Base-by-base conservation (phyloP, 192 early-diverging fungal genomes). In the Linderina pennispora region DNA sequence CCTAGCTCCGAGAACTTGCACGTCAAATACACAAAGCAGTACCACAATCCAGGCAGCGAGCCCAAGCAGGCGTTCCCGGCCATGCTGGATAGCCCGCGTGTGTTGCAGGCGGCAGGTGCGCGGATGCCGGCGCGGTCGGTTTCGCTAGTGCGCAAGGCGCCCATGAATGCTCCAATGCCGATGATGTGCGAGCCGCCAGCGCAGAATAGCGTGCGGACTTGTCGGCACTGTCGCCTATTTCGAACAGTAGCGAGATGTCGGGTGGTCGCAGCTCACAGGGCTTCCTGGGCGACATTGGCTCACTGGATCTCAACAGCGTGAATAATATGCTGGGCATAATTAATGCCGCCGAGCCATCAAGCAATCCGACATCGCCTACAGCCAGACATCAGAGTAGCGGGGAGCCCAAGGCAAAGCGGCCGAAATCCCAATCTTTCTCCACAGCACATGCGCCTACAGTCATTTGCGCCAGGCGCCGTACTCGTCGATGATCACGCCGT, bases 21-120 rank as follows among this genome's bases (percentile, higher is more conserved):
- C 10, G 63, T 76, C 34, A 71, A 71, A 35, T 55, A 65, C 45
- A 68, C 61, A 35, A 76, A 76, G 35, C 58, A 66, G 28, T 76
- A 69, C 38, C 62, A 76, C 45, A 62, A 59, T 20, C 74, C 74
- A 8, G n/a, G n/a, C n/a, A n/a, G n/a, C n/a, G n/a, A n/a, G n/a
- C n/a, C n/a, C n/a, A n/a, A n/a, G n/a, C n/a, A n/a, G n/a, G n/a
- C n/a, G n/a, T n/a, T n/a, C n/a, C n/a, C n/a, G n/a, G n/a, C n/a
- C n/a, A n/a, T n/a, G n/a, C n/a, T n/a, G n/a, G n/a, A n/a, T n/a
- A n/a, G n/a, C n/a, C n/a, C n/a, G n/a, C n/a, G n/a, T n/a, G n/a
- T n/a, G n/a, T n/a, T n/a, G n/a, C n/a, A n/a, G n/a, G n/a, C n/a
- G n/a, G n/a, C n/a, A n/a, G n/a, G n/a, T n/a, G n/a, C n/a, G n/a